A percentile compares a stretch with the other conserved stretches of the same genome.
Evolutionary conservation across 352 stramenopile species (phyloP).

Genomic region (Phytopythium helicoides): DNA sequence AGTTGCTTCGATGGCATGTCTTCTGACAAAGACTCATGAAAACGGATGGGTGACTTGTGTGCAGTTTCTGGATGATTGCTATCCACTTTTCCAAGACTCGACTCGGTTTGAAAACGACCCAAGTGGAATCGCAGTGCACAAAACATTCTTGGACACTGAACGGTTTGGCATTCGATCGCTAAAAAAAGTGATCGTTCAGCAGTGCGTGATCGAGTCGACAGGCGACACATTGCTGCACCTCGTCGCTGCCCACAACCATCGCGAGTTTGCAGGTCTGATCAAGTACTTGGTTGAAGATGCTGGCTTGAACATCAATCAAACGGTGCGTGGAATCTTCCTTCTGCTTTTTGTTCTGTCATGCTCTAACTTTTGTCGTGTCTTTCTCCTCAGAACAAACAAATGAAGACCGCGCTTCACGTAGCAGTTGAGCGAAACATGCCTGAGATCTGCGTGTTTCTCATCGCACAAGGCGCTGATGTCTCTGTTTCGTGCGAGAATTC

Average conservation of each 20-base stretch:
- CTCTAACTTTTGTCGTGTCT: neutral
- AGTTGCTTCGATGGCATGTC: neutral
- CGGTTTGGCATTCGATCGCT: constrained; percentile 27
- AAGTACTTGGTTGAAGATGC: constrained; percentile 34
- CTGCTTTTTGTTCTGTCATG: neutral
- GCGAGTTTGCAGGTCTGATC: constrained; percentile 28
- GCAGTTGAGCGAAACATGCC: constrained; percentile 37
- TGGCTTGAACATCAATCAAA: constrained; percentile 37
- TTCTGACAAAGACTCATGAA: too few species aligned
- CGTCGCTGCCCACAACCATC: constrained; percentile 31
- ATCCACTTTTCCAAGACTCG: constrained; percentile 25
- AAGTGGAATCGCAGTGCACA: constrained; percentile 38
- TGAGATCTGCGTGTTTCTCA: constrained; percentile 37
- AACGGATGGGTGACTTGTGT: neutral
- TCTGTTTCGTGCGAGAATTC: constrained; percentile 40
- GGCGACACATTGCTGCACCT: constrained; percentile 50
- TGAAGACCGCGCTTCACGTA: constrained; percentile 46
- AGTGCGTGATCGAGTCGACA: constrained; percentile 45
- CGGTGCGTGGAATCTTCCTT: constrained; percentile 13
- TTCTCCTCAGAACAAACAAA: constrained; percentile 38
- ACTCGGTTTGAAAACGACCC: constrained; percentile 33
- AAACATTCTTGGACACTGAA: constrained; percentile 37
- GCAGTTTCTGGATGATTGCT: constrained; percentile 35
- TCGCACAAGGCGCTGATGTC: constrained; percentile 37
- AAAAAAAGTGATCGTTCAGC: constrained; percentile 32